Evolutionary conservation across 1,139 yeast species (phyloP).

Genomic region (Debaryomyces subglobosus): DNA sequence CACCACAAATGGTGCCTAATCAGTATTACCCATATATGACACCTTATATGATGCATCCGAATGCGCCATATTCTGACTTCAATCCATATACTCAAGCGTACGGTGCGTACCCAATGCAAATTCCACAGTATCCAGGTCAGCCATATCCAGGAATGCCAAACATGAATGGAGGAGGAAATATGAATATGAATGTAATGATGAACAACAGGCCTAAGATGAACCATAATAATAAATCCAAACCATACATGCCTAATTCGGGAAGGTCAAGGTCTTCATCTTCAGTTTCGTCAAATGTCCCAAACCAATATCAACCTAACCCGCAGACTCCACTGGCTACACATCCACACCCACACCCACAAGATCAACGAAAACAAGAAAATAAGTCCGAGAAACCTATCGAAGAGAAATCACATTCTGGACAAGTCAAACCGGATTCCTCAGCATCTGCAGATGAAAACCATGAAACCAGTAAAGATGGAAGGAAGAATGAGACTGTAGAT

Average conservation of each 20-base stretch:
- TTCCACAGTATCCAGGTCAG: slow-evolving; percentile 15
- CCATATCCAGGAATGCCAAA: slow-evolving; percentile 9
- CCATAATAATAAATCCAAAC: slow-evolving; percentile 9
- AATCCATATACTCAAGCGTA: slow-evolving; percentile 14
- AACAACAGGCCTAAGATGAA: slow-evolving; percentile 8
- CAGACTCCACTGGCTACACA: background rate
- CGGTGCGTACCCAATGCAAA: slow-evolving; percentile 12
- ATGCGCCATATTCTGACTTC: slow-evolving; percentile 16
- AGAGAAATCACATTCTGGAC: background rate
- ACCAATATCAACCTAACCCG: background rate
- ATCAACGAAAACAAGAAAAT: background rate
- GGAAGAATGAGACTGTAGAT: background rate
- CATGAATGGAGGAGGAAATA: slow-evolving; percentile 6
- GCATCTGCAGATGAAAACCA: background rate
- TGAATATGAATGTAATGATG: slow-evolving; percentile 10
- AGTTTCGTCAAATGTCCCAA: background rate
- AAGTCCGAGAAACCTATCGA: background rate
- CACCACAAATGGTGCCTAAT: slow-evolving; percentile 17
- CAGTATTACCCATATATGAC: slow-evolving; percentile 20
- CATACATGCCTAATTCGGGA: background rate
- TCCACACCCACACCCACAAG: background rate
- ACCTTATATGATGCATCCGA: slow-evolving; percentile 17
- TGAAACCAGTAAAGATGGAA: background rate
- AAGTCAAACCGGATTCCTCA: background rate
- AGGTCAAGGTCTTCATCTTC: slow-evolving; percentile 1